These are phyloP conservation scores for Neurospora sp. DNA, from an alignment of 495 filamentous ascomycete genomes.

Conservation along the genomic window DNA sequence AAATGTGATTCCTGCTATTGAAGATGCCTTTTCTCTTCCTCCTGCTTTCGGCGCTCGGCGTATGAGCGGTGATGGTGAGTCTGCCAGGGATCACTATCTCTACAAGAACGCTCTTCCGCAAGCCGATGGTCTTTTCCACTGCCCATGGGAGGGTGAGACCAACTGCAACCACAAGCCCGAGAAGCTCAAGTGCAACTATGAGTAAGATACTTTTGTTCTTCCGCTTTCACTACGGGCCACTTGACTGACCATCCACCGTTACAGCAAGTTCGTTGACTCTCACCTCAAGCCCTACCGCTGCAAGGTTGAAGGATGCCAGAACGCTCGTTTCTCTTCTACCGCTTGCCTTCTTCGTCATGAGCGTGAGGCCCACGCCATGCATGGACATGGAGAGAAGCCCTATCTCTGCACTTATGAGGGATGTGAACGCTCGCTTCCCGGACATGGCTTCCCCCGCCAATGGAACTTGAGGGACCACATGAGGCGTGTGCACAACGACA, in stretches of 20 bases:
- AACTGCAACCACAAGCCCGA: constrained; percentile 76
- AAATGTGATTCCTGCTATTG: constrained; percentile 23
- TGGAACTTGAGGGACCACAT: constrained; percentile 96
- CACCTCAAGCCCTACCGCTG: constrained; percentile 91
- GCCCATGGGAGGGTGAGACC: constrained; percentile 68
- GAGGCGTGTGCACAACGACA: constrained; percentile 84
- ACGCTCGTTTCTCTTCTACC: constrained; percentile 80
- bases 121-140: constrained; percentile 77
- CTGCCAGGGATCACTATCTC: constrained; percentile 65
- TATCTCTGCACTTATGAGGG: constrained; percentile 75
- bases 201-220: constrained; percentile 47
- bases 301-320: constrained; percentile 68
- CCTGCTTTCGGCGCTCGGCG: constrained; percentile 34
- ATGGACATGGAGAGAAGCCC: constrained; percentile 85
- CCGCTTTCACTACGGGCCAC: constrained; percentile 4
- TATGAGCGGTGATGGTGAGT: constrained; percentile 43
- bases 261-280: constrained; percentile 89
- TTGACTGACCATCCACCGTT: constrained; percentile 19
- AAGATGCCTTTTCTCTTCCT: constrained; percentile 34
- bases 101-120: constrained; percentile 60
- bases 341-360: constrained; percentile 92
- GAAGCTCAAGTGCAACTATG: constrained; percentile 94
- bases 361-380: constrained; percentile 88
- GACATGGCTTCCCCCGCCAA: constrained; percentile 81
- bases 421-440: constrained; percentile 68